Evolutionary conservation across 768 basidiomycete species (phyloP).

Genomic region (Cystobasidium ongulense): DNA sequence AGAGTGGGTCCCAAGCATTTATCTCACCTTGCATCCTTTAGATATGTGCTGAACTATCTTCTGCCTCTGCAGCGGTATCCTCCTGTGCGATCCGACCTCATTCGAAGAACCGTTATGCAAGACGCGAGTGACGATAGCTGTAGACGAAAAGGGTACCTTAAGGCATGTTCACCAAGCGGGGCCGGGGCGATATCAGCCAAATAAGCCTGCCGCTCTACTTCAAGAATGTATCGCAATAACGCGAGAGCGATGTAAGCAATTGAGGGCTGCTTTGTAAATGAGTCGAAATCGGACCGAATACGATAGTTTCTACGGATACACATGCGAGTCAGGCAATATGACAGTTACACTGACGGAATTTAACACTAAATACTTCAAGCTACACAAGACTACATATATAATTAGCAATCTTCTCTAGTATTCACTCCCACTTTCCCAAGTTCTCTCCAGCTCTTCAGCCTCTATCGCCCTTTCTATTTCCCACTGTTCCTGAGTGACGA

Average conservation of each 20-base stretch:
- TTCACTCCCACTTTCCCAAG: constrained; percentile 7
- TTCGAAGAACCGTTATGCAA: constrained; percentile 84
- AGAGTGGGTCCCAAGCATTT: constrained; percentile 59
- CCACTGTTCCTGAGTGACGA: constrained; percentile 11
- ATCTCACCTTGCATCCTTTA: not conserved
- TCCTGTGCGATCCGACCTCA: constrained; percentile 74
- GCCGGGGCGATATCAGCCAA: not conserved
- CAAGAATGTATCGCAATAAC: constrained; percentile 41
- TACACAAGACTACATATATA: not conserved
- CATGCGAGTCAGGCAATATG: not conserved
- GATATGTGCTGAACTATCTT: not conserved
- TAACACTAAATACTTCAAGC: not conserved
- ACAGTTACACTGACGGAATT: not conserved
- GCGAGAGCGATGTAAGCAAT: constrained; percentile 35
- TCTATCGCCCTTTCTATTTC: not conserved
- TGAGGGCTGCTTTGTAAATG: constrained; percentile 13
- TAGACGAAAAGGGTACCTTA: constrained; percentile 57
- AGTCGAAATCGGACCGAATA: not conserved
- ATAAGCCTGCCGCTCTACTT: constrained; percentile 30
- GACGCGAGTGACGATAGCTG: constrained; percentile 58
- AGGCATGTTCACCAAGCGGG: constrained; percentile 47
- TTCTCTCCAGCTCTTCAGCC: not conserved
- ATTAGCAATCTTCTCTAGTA: not conserved
- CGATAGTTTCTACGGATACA: not conserved
- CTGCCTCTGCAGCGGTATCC: constrained; percentile 50